Percentiles rank a stretch among this genome's conserved stretches.
phyloP scores from a whole-genome alignment of 2,329 filamentous ascomycete species.

The Cercospora zeae-maydis region DNA sequence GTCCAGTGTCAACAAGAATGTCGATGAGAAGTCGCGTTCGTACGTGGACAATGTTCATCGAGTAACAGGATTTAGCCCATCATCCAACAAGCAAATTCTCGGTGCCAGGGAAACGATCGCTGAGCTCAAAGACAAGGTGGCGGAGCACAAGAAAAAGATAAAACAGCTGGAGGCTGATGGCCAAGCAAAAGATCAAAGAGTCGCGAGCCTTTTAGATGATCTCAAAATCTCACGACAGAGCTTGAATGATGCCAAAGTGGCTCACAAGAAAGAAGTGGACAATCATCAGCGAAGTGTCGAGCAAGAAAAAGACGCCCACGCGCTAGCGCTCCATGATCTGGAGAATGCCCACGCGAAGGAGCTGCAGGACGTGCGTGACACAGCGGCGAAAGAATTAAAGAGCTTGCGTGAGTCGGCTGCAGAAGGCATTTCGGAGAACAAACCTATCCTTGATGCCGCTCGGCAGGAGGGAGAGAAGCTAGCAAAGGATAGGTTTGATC shows the following conservation, averaged over 20 bases:
- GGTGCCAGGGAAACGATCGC: not conserved
- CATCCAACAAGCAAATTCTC: constrained; percentile 1
- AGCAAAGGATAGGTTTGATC: not conserved
- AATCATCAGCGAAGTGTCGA: not conserved
- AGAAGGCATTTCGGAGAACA: constrained; percentile 1
- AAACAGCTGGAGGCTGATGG: not conserved
- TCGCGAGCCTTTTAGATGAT: not conserved
- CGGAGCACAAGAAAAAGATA: not conserved
- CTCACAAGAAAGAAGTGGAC: not conserved
- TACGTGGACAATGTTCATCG: constrained; percentile 6
- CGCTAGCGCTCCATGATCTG: not conserved
- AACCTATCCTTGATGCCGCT: constrained; percentile 8
- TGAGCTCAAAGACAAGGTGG: not conserved
- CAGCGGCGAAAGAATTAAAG: not conserved
- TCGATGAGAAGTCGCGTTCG: not conserved
- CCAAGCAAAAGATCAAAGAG: not conserved
- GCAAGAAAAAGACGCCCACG: not conserved
- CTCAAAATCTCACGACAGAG: not conserved
- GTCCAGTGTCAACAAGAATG: not conserved
- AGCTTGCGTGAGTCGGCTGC: constrained; percentile 7
- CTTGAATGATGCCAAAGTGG: not conserved
- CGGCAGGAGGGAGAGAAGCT: constrained; percentile 6
- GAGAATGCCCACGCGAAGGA: not conserved
- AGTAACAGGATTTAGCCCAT: not conserved
- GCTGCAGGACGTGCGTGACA: not conserved